Evolutionary conservation across 1,139 yeast genomes (phyloP).

Genomic region (Pichia sp.): DNA sequence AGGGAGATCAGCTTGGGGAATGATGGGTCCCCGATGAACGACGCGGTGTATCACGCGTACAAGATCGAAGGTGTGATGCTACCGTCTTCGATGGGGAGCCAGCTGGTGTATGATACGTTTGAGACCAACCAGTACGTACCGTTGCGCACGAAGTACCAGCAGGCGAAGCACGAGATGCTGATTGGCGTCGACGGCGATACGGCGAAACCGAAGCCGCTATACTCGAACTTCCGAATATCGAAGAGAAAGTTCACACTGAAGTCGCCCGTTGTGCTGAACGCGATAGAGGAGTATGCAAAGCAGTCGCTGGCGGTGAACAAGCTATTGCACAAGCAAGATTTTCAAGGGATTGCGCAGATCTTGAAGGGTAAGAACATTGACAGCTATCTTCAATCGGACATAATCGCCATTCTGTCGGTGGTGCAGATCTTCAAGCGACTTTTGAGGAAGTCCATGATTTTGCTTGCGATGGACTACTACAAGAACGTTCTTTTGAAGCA

Average conservation of each 20-base stretch:
- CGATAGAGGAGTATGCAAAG: not conserved
- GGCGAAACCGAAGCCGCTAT: not conserved
- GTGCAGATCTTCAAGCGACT: constrained; percentile 8
- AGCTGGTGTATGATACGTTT: not conserved
- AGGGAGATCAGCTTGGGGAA: not conserved
- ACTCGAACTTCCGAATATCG: not conserved
- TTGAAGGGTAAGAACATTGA: constrained; percentile 1
- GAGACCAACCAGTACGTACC: not conserved
- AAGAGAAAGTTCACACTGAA: not conserved
- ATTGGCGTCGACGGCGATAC: no score
- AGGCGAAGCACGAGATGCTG: no score
- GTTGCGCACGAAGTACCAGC: not conserved
- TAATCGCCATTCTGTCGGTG: not conserved
- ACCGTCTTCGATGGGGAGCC: not conserved
- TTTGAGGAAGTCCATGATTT: constrained; percentile 6
- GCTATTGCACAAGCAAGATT: not conserved
- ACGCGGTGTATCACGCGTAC: not conserved
- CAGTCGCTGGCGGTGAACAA: not conserved
- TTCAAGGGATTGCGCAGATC: not conserved
- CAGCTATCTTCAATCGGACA: not conserved
- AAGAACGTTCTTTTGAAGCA: constrained; percentile 14
- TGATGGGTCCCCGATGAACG: not conserved
- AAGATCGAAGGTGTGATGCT: not conserved
- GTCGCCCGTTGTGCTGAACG: not conserved
- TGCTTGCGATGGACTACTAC: constrained; percentile 9